A percentile compares a stretch with the other conserved stretches of the same genome.
Conservation (phyloP, 1,284 basidiomycete species). For the Melampsora americana region DNA sequence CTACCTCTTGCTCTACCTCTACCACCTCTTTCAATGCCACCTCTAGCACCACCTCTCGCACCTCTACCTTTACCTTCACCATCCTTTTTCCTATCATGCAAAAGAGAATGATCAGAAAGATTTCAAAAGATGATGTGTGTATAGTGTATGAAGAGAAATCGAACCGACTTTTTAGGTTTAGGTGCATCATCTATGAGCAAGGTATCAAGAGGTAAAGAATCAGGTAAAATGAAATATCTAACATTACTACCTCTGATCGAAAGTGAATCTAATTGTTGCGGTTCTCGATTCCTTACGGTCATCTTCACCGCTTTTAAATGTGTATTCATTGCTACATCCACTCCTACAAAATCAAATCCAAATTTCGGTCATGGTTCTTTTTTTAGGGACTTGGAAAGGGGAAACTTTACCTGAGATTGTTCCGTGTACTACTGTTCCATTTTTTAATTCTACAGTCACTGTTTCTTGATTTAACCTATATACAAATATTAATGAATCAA, state of each 20-base stretch:
- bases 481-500: no score
- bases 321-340: constrained; percentile 54
- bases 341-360: constrained; percentile 47
- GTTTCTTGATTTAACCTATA: constrained; percentile 97
- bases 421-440: constrained; percentile 89
- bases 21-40: constrained; percentile 47
- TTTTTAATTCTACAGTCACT: constrained; percentile 96
- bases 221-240: constrained; percentile 88
- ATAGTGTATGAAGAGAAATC: no score
- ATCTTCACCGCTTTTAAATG: constrained; percentile 62
- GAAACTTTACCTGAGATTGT: constrained; percentile 78
- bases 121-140: neutral
- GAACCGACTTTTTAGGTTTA: constrained; percentile 71
- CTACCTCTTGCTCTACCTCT: constrained; percentile 48
- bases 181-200: constrained; percentile 95
- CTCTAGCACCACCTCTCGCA: constrained; percentile 38
- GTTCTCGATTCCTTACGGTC: constrained; percentile 78
- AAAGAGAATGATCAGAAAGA: neutral
- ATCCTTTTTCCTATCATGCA: constrained; percentile 49
- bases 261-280: constrained; percentile 57
- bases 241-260: constrained; percentile 58
- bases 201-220: constrained; percentile 92
- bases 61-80: constrained; percentile 44
- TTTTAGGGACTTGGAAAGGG: no score
- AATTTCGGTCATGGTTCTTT: neutral